A percentile compares a stretch with the other conserved stretches of the same genome.
These are phyloP conservation scores for Aspergillaceae sp. DNA, from an alignment of 2,329 filamentous ascomycete genomes.

Conservation along the genomic window DNA sequence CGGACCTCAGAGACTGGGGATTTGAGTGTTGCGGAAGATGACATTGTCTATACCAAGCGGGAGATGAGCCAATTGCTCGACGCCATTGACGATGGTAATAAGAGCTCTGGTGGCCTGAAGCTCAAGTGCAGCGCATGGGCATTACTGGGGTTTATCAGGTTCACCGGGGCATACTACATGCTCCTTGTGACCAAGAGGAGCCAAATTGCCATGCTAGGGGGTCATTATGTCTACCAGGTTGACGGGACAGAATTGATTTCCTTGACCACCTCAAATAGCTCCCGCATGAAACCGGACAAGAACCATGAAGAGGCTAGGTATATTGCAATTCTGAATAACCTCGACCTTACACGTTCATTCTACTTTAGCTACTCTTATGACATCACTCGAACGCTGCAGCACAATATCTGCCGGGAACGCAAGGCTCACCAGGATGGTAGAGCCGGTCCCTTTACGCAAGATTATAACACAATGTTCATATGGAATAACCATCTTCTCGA, in stretches of 20 bases:
- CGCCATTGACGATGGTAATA: conserved; percentile 92
- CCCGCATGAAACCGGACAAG: conserved; percentile 65
- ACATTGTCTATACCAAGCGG: conserved; percentile 83
- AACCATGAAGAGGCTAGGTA: conserved; percentile 88
- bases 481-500: conserved; percentile 89
- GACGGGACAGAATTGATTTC: conserved; percentile 89
- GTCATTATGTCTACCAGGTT: conserved; percentile 91
- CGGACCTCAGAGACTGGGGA: conserved; percentile 72
- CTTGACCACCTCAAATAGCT: conserved; percentile 60
- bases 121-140: conserved; percentile 89
- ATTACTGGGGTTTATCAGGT: conserved; percentile 85
- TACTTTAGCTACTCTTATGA: conserved; percentile 99
- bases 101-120: conserved; percentile 78
- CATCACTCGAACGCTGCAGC: conserved; percentile 81
- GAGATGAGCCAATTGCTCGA: conserved; percentile 92
- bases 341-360: conserved; percentile 84
- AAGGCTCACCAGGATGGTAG: conserved; percentile 58
- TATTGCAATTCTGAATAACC: conserved; percentile 76
- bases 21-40: conserved; percentile 82
- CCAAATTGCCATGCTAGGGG: conserved; percentile 90
- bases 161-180: conserved; percentile 97
- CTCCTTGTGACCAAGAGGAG: conserved; percentile 90
- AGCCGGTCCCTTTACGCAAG: conserved; percentile 58
- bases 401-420: conserved; percentile 80
- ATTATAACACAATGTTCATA: conserved; percentile 94